Evolutionary conservation across 129 eudicot species (phyloP).

Genomic region (Lactuca sativa): DNA sequence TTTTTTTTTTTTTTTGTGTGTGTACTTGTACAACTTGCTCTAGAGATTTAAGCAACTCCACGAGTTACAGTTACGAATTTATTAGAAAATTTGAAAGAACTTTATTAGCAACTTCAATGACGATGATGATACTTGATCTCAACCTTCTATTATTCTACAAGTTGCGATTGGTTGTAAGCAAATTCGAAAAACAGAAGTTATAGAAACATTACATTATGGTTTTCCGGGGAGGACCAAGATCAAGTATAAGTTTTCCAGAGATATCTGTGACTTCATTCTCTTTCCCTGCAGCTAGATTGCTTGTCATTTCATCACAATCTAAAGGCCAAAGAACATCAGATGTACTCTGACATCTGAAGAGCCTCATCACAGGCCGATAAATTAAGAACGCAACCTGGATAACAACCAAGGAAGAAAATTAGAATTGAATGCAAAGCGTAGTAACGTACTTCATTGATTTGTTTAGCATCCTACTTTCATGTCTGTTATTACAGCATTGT

Average conservation of each 20-base stretch:
- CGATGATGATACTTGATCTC: too few relatives aligned
- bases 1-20: too few relatives aligned
- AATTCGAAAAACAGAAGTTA: neutral
- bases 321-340: conserved; percentile 81
- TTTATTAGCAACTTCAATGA: too few relatives aligned
- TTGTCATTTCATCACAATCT: conserved; percentile 45
- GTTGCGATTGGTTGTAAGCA: neutral
- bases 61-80: too few relatives aligned
- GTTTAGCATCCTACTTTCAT: too few relatives aligned
- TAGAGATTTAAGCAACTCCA: too few relatives aligned
- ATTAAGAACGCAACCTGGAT: conserved; percentile 88
- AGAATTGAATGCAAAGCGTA: neutral
- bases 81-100: too few relatives aligned
- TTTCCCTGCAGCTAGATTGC: conserved; percentile 35
- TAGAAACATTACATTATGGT: conserved; percentile 55
- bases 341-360: conserved; percentile 60
- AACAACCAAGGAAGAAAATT: conserved; percentile 4
- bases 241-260: conserved; percentile 55
- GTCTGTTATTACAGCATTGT: too few relatives aligned
- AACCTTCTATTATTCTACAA: neutral
- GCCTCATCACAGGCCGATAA: conserved; percentile 99
- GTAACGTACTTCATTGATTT: neutral
- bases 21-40: too few relatives aligned
- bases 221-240: conserved; percentile 65
- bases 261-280: conserved; percentile 42